Evolutionary conservation across 1,284 basidiomycete species (phyloP), one percentile per base, ranked within the genome.

Genomic region (Athelia sp.): DNA sequence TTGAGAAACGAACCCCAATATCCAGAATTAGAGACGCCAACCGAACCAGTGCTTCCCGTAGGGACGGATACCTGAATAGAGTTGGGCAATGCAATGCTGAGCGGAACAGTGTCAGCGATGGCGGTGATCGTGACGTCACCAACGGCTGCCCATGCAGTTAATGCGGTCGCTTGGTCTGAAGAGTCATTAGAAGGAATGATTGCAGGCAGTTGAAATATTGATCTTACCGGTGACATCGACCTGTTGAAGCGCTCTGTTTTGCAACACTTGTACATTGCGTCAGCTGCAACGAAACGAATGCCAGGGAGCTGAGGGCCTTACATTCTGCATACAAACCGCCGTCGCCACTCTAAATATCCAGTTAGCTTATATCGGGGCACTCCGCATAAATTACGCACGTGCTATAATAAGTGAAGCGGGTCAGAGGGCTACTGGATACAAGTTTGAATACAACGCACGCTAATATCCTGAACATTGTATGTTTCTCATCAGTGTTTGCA

Each of bases 31-130:
- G 72, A 71, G 47, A 87, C 78, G 1, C 85, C 84, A 19, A 79
- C 71, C 15, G 65, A 57, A 4, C 75, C 76, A 8, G 66, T 64
- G 1, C 58, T 56, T 1, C 68, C 72, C 21, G 61, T 51, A 13
- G 83, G 78, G 21, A 84, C 63, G 1, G 60, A 60, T 17, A 87
- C 57, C 38, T 76, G 73, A 15, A 87, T 72, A 2, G 82, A 78
- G 58, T 87, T 87, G 1, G 82, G 84, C 4, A 87, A 69, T 3
- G 81, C 76, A 13, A 70, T 60, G 0, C 84, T 87, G 1, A 87
- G 71, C 0, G 81, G 78, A 3, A 57, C 57, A 3, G 69, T 58
- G 47, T 81, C 79, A 18, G 69, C 66, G n/a, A 84, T 65, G 10
- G 87, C 82, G 4, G 62, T 65, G 45, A 87, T 72, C n/a, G 56